Percentiles rank a stretch among this genome's conserved stretches.
Evolutionary conservation across 805 yeast genomes (phyloP).

Genomic region (Nakazawaea wyomingensis): DNA sequence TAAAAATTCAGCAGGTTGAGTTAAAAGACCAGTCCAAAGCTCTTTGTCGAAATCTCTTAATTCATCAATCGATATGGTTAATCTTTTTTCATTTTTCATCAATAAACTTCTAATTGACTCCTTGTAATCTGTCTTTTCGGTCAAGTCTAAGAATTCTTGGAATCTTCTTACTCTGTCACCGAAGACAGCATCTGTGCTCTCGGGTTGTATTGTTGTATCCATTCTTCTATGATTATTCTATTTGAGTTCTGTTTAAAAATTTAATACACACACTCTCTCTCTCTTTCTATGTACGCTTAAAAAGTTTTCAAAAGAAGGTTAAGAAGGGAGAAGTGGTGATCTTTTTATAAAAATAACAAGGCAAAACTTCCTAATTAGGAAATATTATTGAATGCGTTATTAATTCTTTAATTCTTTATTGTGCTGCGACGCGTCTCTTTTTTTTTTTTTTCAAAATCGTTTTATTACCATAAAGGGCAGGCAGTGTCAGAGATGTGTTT

Average conservation of each 20-base stretch:
- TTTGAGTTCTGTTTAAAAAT: slow-evolving; percentile 17
- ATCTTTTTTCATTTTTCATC: slow-evolving; percentile 56
- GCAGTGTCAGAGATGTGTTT: too few species aligned
- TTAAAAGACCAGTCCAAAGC: slow-evolving; percentile 71
- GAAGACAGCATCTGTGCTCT: slow-evolving; percentile 36
- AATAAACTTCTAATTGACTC: slow-evolving; percentile 72
- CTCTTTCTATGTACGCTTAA: too few species aligned
- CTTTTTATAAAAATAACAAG: neutral
- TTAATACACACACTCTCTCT: too few species aligned
- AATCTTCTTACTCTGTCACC: slow-evolving; percentile 84
- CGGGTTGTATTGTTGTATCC: slow-evolving; percentile 15
- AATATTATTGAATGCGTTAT: slow-evolving; percentile 5
- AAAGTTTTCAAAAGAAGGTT: neutral
- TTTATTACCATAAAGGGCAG: too few species aligned
- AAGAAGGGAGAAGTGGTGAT: neutral
- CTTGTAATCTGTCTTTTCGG: slow-evolving; percentile 54
- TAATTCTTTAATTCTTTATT: too few species aligned
- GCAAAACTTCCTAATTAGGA: slow-evolving; percentile 3
- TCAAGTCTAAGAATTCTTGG: slow-evolving; percentile 72
- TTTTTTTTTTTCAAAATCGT: neutral
- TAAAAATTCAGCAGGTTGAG: slow-evolving; percentile 74
- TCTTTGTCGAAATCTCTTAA: slow-evolving; percentile 75
- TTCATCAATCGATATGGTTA: slow-evolving; percentile 79
- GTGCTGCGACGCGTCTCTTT: slow-evolving; percentile 1
- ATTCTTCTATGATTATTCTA: neutral